These are phyloP conservation scores for Aspergillus avenaceus DNA, from an alignment of 495 filamentous ascomycete species.

Conservation along the genomic window DNA sequence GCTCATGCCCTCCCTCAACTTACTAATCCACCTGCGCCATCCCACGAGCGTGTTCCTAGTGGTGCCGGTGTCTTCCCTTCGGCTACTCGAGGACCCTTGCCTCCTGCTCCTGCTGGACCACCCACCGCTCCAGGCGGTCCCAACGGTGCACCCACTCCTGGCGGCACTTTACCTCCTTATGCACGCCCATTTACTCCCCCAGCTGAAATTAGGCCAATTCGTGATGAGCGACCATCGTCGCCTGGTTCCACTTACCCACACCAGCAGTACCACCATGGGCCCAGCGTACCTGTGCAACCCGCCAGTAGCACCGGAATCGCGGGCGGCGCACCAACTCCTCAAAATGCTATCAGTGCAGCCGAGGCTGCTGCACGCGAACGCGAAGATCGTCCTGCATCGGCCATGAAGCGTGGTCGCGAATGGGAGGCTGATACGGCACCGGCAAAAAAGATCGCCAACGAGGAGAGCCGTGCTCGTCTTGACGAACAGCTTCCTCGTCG, in stretches of 20 bases:
- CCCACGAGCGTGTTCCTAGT: conserved; percentile 51
- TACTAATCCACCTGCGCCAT: conserved; percentile 47
- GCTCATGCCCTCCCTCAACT: conserved; percentile 59
- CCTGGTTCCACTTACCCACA: conserved; percentile 79
- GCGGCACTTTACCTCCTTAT: conserved; percentile 49
- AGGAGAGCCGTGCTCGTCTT: conserved; percentile 80
- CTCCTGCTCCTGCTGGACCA: conserved; percentile 40
- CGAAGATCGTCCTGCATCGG: conserved; percentile 74
- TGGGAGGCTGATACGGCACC: conserved; percentile 74
- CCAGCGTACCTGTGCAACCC: conserved; percentile 57
- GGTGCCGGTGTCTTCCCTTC: conserved; percentile 46
- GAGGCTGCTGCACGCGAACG: conserved; percentile 77
- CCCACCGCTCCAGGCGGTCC: conserved; percentile 53
- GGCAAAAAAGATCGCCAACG: conserved; percentile 78
- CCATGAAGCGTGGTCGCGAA: conserved; percentile 80
- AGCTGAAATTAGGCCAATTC: conserved; percentile 78
- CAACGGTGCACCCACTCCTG: conserved; percentile 40
- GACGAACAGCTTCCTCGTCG: conserved; percentile 80
- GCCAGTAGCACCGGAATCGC: conserved; percentile 73
- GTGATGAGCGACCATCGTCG: conserved; percentile 81
- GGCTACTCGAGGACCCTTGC: conserved; percentile 28
- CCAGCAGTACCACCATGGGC: conserved; percentile 69
- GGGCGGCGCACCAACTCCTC: conserved; percentile 68
- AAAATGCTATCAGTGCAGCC: conserved; percentile 67
- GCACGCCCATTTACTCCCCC: conserved; percentile 68